Base-by-base conservation (phyloP, 2,329 filamentous ascomycete genomes). In the Dactylonectria macrodidyma region DNA sequence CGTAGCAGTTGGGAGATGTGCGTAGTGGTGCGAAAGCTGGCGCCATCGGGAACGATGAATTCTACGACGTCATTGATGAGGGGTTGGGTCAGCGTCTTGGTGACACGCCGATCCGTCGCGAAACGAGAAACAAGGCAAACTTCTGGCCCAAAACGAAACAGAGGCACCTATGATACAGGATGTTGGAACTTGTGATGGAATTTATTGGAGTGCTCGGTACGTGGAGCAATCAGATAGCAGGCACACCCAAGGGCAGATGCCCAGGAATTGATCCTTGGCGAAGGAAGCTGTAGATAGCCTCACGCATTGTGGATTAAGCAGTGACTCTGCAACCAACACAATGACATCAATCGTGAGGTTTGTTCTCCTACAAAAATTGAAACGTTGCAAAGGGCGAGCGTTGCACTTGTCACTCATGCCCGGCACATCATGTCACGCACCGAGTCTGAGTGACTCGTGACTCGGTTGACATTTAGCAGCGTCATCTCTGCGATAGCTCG, bases 61-160 rank as follows among this genome's bases (percentile, higher is more conserved):
- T 44, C 41, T n/a, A 44, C 51, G 30, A 54, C 51, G 51, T 54
- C 51, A 54, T 54, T 19, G 33, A 54, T 11, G 51, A 54, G 51
- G 51, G 51, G 51, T 30, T 52, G 50, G 30, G 30, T 7, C 12
- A 51, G 48, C 26, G 26, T 24, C 24, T 51, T 34, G 50, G 50
- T 1, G 26, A 34, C 16, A 5, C 33, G 50, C 26, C 19, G 51
- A 38, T 22, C 51, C 51, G 30, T 33, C 30, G 10, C 51, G 34
- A 54, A 36, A 54, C 33, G 34, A 7, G 47, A 51, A 33, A 7
- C 26, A 30, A 30, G 26, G 26, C 26, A 30, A 30, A 30, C 26
- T 30, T 30, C 4, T 30, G 26, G 26, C 26, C 26, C 26, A 30
- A 30, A 30, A 41, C 38, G 6, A 5, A 41, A 44, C 41, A 44